Base-by-base conservation (phyloP, 805 yeast genomes). In the Monosporozyma aquatica region DNA sequence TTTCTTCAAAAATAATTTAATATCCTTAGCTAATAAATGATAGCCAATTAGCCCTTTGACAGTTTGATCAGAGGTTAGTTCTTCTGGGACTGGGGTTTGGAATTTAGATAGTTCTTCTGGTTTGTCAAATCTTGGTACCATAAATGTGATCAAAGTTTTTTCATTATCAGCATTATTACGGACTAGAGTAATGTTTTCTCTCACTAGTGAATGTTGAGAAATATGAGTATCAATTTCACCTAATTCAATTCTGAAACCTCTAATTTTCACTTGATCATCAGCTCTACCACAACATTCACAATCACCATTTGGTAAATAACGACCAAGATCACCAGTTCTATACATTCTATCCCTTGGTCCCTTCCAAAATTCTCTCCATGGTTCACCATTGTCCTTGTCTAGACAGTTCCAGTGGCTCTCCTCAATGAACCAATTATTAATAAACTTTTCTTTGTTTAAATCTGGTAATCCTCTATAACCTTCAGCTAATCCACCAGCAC, bases 271-370 rank as follows among this genome's bases (percentile, higher is more conserved):
- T 65, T 92, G 99, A 61, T 90, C 97, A 67, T 92, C 99, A 22
- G 98, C 98, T 62, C 99, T 78, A 46, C 99, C 99, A 61, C 95
- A 83, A 64, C 97, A 90, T 69, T 92, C 99, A 53, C 92, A 87
- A 67, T 92, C 86, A 44, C 98, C 99, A 58, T 89, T 96, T 6
- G 97, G 97, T 45, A 89, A 69, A 61, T 94, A 92, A 53, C 98
- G 78, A 42, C 98, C 99, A 50, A 92, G 71, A 65, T 92, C 99
- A 52, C 99, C 99, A 35, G 97, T 90, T 66, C 97, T 75, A 70
- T 92, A 92, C 45, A 94, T 67, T 57, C 99, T 76, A 64, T 94
- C 99, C 59, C 98, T 77, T 53, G 96, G 95, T 0, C 97, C 97
- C 36, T 75, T 64, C 95, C 95, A 92, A 45, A 76, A 75, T 51